A percentile compares a stretch with the other conserved stretches of the same genome.
Evolutionary conservation across 2,329 filamentous ascomycete species (phyloP).

Genomic region (Lizonia empirigonia): DNA sequence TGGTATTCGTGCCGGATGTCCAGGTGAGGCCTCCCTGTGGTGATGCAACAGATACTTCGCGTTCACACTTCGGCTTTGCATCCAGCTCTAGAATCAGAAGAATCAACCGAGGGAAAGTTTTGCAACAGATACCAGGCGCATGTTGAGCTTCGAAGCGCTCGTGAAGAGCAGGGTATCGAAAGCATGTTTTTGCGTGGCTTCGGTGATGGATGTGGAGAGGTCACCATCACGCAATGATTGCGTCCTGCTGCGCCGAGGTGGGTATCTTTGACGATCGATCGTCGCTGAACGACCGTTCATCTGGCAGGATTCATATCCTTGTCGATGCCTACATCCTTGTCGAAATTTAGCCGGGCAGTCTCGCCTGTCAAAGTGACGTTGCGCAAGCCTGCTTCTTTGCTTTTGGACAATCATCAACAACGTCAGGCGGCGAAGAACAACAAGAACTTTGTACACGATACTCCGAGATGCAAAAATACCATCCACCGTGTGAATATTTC

Average conservation of each 20-base stretch:
- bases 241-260: constrained; percentile 2
- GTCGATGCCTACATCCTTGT: neutral
- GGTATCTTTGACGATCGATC: neutral
- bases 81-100: neutral
- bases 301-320: constrained; percentile 7
- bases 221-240: neutral
- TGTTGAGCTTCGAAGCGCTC: constrained; percentile 1
- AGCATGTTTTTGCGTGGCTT: too few relatives aligned
- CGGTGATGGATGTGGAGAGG: too few relatives aligned
- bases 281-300: constrained; percentile 15
- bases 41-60: neutral
- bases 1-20: constrained; percentile 9
- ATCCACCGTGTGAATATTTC: neutral
- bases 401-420: neutral
- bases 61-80: neutral
- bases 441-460: neutral
- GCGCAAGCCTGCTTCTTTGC: neutral
- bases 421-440: too few relatives aligned
- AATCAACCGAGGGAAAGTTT: neutral
- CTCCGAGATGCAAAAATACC: neutral
- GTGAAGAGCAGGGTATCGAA: constrained; percentile 1
- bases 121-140: neutral
- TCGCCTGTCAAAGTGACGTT: neutral
- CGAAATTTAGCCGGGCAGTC: neutral
- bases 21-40: neutral